Evolutionary conservation across 2,329 filamentous ascomycete genomes (phyloP).

Genomic region (Nothopassalora personata): DNA sequence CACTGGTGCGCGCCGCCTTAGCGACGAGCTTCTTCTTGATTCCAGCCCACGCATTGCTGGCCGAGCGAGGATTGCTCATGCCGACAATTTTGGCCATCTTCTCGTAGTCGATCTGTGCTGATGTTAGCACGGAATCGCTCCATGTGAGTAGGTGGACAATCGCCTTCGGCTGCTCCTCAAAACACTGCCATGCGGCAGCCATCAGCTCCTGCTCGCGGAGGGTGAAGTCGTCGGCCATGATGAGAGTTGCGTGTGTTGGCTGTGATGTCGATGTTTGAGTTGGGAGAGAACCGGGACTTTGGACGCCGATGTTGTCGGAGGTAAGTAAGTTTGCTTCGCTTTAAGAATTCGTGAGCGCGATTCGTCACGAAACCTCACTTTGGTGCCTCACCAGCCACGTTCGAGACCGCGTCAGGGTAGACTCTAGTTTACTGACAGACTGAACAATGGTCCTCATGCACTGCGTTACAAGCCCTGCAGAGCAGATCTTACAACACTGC

Average conservation of each 20-base stretch:
- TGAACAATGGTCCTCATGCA: neutral
- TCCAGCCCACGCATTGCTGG: slow-evolving; percentile 28
- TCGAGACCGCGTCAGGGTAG: neutral
- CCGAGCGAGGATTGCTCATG: slow-evolving; percentile 24
- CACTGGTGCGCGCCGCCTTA: neutral
- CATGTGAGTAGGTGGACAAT: neutral
- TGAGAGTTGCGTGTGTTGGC: neutral
- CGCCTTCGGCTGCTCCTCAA: slow-evolving; percentile 27
- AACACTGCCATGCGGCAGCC: slow-evolving; percentile 26
- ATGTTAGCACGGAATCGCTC: neutral
- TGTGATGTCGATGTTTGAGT: neutral
- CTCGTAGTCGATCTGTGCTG: slow-evolving; percentile 19
- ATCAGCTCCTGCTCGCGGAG: slow-evolving; percentile 25
- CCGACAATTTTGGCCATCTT: slow-evolving; percentile 22
- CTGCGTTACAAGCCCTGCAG: neutral
- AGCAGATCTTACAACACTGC: neutral
- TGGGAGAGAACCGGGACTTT: too few species aligned
- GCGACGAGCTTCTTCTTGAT: slow-evolving; percentile 32
- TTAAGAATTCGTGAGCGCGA: neutral
- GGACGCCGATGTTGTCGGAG: neutral
- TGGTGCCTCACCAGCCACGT: neutral
- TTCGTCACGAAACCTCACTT: neutral
- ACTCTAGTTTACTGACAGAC: too few species aligned
- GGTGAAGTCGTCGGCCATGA: slow-evolving; percentile 17
- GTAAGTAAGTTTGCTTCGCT: neutral